Conservation (phyloP, 2,329 filamentous ascomycete genomes). For the Parastagonospora nodorum region DNA sequence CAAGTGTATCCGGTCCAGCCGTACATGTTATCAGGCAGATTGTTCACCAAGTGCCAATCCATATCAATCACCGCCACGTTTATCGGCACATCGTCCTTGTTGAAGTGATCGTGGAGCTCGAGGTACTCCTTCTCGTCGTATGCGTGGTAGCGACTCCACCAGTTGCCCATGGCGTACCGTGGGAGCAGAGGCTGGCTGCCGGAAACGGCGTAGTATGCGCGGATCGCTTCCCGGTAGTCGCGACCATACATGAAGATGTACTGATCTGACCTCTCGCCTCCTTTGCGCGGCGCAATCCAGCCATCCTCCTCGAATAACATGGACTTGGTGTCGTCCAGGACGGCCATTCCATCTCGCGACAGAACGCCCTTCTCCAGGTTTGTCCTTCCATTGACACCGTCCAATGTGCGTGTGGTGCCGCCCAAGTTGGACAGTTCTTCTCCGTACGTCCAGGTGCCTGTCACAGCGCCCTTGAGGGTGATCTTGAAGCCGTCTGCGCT, state of each 20-base stretch:
- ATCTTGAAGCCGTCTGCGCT: slow-evolving; percentile 56
- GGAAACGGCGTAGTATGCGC: slow-evolving; percentile 60
- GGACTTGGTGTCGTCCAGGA: slow-evolving; percentile 59
- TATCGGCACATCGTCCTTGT: slow-evolving; percentile 58
- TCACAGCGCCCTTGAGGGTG: slow-evolving; percentile 52
- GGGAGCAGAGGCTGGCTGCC: slow-evolving; percentile 62
- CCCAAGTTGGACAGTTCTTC: slow-evolving; percentile 50
- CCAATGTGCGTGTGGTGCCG: slow-evolving; percentile 61
- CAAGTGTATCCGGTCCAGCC: slow-evolving; percentile 68
- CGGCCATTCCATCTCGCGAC: slow-evolving; percentile 57
- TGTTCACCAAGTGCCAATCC: slow-evolving; percentile 66
- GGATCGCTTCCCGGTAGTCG: slow-evolving; percentile 61
- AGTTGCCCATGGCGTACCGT: slow-evolving; percentile 65
- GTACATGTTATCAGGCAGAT: slow-evolving; percentile 42
- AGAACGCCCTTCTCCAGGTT: slow-evolving; percentile 58
- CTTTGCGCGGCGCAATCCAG: slow-evolving; percentile 56
- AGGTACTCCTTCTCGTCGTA: slow-evolving; percentile 63
- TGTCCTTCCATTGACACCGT: slow-evolving; percentile 57
- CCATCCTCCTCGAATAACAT: slow-evolving; percentile 63
- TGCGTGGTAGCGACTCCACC: slow-evolving; percentile 68
- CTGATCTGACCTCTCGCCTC: slow-evolving; percentile 59
- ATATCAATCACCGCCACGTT: slow-evolving; percentile 67
- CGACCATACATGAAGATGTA: slow-evolving; percentile 66
- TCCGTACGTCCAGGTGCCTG: slow-evolving; percentile 58
- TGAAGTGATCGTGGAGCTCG: slow-evolving; percentile 62